These are phyloP conservation scores for Cenchrus purpureus DNA, from an alignment of 176 grass and related monocot genomes.

Conservation along the genomic window DNA sequence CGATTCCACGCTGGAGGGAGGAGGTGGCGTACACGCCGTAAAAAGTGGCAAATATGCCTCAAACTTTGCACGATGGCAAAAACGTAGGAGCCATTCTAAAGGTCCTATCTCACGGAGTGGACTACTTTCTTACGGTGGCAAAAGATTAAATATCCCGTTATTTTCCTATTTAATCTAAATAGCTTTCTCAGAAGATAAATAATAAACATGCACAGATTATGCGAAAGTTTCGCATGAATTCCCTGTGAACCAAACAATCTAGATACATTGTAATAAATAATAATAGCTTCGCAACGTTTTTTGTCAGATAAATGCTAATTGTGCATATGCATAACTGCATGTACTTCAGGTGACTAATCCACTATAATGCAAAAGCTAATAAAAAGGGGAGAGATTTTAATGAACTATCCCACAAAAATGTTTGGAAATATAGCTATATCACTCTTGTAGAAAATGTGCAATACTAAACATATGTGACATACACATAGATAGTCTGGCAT, in stretches of 20 bases:
- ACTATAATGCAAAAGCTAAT: background rate
- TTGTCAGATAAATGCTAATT: background rate
- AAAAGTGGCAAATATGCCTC: no score
- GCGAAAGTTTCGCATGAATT: background rate
- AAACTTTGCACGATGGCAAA: no score
- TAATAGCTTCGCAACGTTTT: conserved; percentile 1
- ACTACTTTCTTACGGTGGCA: no score
- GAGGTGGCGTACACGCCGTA: no score
- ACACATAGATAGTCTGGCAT: background rate
- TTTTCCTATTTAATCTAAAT: background rate
- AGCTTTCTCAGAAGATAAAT: background rate
- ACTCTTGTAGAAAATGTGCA: background rate
- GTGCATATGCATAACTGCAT: background rate
- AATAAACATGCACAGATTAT: background rate
- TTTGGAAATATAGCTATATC: background rate
- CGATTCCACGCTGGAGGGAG: no score
- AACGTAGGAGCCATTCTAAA: no score
- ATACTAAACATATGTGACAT: conserved; percentile 10
- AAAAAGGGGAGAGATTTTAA: background rate
- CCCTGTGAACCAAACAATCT: background rate
- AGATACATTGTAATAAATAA: conserved; percentile 21
- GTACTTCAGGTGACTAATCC: background rate
- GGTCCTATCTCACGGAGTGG: no score
- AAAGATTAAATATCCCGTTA: background rate
- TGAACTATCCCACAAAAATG: conserved; percentile 20